Conservation (phyloP, 139 green algal species). For the Diplosphaera chodatii region DNA sequence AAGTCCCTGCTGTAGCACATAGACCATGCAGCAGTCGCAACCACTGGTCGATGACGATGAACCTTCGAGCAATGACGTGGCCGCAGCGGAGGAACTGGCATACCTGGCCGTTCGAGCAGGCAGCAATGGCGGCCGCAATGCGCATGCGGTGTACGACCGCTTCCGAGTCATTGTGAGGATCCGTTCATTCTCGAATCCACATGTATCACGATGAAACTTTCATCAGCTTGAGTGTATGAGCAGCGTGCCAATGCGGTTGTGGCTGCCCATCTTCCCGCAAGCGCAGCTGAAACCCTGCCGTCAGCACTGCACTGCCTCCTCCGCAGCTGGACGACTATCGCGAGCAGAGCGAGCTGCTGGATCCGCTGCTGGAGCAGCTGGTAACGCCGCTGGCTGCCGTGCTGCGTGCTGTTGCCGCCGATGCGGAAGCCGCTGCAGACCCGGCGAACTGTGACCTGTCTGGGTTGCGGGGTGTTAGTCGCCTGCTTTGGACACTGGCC, state of each 20-base stretch:
- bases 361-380: constrained; percentile 77
- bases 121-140: constrained; percentile 16
- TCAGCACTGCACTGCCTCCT: no score
- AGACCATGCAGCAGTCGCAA: no score
- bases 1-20: no score
- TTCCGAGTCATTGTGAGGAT: constrained; percentile 48
- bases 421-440: no score
- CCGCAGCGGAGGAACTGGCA: constrained; percentile 39
- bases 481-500: constrained; percentile 73
- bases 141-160: constrained; percentile 23
- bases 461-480: constrained; percentile 30
- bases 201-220: no score
- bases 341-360: constrained; percentile 91
- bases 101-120: constrained; percentile 30
- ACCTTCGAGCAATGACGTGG: no score
- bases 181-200: no score
- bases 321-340: constrained; percentile 86
- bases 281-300: no score
- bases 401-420: constrained; percentile 28
- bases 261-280: no score
- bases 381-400: constrained; percentile 61
- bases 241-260: no score
- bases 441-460: constrained; percentile 8
- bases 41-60: no score
- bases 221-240: no score